phyloP scores from a whole-genome alignment of 371 early-diverging fungal species.

The Chytridiales sp. region DNA sequence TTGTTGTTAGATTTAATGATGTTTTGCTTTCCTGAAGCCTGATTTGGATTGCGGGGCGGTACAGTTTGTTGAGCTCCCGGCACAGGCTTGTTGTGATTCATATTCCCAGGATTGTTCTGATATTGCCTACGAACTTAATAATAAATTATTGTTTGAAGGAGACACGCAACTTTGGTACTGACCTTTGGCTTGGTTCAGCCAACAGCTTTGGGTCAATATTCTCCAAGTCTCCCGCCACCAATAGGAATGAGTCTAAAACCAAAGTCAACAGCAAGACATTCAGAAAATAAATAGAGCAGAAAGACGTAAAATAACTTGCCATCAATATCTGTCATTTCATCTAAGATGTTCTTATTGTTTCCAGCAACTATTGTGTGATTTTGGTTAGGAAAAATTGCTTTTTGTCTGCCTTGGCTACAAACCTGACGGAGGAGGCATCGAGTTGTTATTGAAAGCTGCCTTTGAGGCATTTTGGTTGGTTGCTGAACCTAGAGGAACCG shows the following conservation, averaged over 20 bases:
- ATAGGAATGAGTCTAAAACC: too few species aligned
- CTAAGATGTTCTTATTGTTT: neutral
- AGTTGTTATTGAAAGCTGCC: too few species aligned
- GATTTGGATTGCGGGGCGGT: too few species aligned
- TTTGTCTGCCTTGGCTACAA: neutral
- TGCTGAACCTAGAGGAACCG: neutral
- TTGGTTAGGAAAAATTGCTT: neutral
- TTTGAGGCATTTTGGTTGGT: neutral
- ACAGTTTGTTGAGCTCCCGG: neutral
- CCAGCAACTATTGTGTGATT: neutral
- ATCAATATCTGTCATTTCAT: neutral
- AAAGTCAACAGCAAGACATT: conserved; percentile 1
- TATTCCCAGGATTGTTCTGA: neutral
- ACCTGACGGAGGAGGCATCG: too few species aligned
- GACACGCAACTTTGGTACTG: too few species aligned
- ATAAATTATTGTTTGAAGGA: neutral
- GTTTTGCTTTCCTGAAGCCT: neutral
- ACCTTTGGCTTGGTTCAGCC: neutral
- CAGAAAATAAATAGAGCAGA: conserved; percentile 1
- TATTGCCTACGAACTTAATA: neutral
- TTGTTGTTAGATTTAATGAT: too few species aligned
- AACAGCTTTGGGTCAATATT: conserved; percentile 13
- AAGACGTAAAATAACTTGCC: neutral
- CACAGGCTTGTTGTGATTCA: neutral
- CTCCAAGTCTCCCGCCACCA: conserved; percentile 21